These are phyloP conservation scores for Plectranthus barbatus DNA, from an alignment of 257 asterid species.

Conservation along the genomic window DNA sequence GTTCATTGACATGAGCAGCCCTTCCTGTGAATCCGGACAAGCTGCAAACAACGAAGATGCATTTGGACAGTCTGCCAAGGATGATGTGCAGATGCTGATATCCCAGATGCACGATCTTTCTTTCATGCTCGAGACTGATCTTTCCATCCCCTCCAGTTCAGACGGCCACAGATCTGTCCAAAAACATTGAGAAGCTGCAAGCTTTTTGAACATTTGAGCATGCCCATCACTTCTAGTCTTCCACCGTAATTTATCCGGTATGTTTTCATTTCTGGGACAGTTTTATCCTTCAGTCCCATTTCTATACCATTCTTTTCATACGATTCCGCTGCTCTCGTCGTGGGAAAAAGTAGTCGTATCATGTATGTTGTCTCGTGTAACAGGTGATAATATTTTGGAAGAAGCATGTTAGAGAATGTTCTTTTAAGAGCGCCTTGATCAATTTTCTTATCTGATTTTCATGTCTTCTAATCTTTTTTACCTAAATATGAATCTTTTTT, in stretches of 20 bases:
- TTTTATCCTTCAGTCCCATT: constrained; percentile 20
- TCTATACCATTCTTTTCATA: background rate
- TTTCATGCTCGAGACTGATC: constrained; percentile 29
- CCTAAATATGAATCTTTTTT: background rate
- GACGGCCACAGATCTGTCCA: constrained; percentile 8
- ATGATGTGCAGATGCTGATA: constrained; percentile 27
- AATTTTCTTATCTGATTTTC: background rate
- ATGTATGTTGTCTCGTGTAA: background rate
- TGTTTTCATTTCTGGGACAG: constrained; percentile 15
- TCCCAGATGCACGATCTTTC: constrained; percentile 44
- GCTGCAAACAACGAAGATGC: constrained; percentile 12
- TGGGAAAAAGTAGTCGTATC: background rate
- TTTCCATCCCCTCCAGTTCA: constrained; percentile 21
- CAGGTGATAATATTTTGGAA: constrained; percentile 9
- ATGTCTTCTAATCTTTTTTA: no score
- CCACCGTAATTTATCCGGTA: background rate
- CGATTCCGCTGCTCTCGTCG: background rate
- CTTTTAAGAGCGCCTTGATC: background rate
- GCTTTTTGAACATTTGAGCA: background rate
- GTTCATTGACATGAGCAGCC: constrained; percentile 8
- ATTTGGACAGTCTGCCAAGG: constrained; percentile 18
- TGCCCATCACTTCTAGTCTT: background rate
- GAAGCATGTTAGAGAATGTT: background rate
- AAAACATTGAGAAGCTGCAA: constrained; percentile 20
- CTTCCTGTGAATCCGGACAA: constrained; percentile 12